phyloP scores from a whole-genome alignment of 2,329 filamentous ascomycete species.

The Aspergillus bombycis region DNA sequence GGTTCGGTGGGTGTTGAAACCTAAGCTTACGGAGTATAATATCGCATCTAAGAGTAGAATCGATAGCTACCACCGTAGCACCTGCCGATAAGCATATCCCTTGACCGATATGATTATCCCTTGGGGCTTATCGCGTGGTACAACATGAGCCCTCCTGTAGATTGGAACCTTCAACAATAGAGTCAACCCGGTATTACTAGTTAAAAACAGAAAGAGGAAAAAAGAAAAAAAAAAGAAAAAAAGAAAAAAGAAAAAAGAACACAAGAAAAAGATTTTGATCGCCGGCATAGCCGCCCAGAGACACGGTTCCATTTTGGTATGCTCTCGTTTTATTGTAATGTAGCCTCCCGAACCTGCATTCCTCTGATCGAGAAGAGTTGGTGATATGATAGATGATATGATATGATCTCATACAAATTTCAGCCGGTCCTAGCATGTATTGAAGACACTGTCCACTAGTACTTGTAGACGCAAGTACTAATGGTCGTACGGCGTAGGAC shows the following conservation, averaged over 20 bases:
- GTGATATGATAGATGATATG: neutral
- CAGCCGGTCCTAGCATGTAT: neutral
- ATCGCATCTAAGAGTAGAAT: neutral
- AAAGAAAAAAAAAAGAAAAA: neutral
- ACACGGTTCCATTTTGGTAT: neutral
- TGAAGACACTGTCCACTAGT: neutral
- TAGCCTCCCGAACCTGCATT: neutral
- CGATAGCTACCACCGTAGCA: constrained; percentile 7
- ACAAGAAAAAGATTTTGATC: neutral
- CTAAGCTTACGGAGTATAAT: neutral
- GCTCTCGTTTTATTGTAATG: neutral
- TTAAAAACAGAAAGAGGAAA: neutral
- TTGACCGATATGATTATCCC: constrained; percentile 8
- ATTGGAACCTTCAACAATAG: neutral
- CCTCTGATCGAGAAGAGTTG: neutral
- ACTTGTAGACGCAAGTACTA: neutral
- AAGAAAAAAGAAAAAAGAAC: neutral
- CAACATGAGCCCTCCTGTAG: constrained; percentile 6
- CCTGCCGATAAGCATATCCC: constrained; percentile 11
- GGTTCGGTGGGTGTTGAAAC: neutral
- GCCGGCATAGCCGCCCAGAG: neutral
- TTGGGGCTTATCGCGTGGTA: constrained; percentile 7
- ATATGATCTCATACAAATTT: neutral
- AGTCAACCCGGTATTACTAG: neutral
- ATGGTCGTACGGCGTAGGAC: neutral